Conservation (phyloP, 768 basidiomycete species). For the Solioccasus polychromus region DNA sequence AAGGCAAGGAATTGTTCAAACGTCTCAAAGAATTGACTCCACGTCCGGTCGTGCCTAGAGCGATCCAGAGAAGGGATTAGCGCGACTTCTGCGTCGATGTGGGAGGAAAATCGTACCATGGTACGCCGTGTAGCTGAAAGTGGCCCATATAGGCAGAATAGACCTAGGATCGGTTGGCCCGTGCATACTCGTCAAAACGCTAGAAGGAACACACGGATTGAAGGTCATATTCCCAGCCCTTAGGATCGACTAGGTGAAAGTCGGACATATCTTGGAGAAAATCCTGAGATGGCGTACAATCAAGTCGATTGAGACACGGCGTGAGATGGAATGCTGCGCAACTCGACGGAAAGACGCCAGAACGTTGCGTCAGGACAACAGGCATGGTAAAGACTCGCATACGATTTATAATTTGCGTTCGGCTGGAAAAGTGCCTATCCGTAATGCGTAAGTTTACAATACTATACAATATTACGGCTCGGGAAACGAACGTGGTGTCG, state of each 20-base stretch:
- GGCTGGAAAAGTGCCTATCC: slow-evolving; percentile 5
- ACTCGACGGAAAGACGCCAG: neutral
- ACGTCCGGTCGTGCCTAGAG: slow-evolving; percentile 72
- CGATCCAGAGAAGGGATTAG: neutral
- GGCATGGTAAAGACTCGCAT: neutral
- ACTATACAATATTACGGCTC: slow-evolving; percentile 19
- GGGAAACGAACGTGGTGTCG: slow-evolving; percentile 8
- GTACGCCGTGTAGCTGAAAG: slow-evolving; percentile 67
- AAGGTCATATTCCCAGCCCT: slow-evolving; percentile 78
- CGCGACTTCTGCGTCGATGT: neutral
- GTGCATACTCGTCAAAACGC: neutral
- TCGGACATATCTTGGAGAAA: slow-evolving; percentile 46
- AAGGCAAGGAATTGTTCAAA: slow-evolving; percentile 80
- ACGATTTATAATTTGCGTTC: slow-evolving; percentile 19
- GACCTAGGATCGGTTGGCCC: too few species aligned
- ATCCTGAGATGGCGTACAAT: neutral
- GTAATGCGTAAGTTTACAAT: slow-evolving; percentile 14
- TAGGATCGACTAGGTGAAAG: slow-evolving; percentile 70
- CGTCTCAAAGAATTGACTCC: slow-evolving; percentile 75
- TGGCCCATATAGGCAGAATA: slow-evolving; percentile 79
- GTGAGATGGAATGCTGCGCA: too few species aligned
- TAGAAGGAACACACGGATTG: slow-evolving; percentile 55
- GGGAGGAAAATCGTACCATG: slow-evolving; percentile 46
- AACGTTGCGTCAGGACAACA: neutral
- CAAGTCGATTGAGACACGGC: neutral